Evolutionary conservation across 1,284 basidiomycete genomes (phyloP).

Genomic region (Marasmius tenuissimus): DNA sequence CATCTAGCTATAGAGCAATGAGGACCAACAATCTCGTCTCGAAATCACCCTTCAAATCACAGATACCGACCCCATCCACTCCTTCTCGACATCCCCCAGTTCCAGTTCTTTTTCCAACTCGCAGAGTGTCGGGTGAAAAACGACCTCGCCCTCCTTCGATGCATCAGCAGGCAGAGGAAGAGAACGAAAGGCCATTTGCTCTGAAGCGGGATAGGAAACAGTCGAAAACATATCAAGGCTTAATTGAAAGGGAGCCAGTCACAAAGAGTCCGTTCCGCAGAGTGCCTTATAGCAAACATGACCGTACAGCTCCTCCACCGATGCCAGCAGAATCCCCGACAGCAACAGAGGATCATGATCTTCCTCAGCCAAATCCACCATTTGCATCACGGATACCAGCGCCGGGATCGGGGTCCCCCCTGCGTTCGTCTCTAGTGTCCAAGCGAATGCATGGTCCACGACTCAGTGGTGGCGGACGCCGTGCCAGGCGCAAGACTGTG

Average conservation of each 20-base stretch:
- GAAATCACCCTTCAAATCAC: slow-evolving; percentile 86
- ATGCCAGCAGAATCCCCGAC: background rate
- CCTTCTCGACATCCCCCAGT: slow-evolving; percentile 31
- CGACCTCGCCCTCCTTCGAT: slow-evolving; percentile 66
- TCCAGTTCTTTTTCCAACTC: slow-evolving; percentile 37
- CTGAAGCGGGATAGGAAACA: slow-evolving; percentile 76
- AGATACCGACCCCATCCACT: slow-evolving; percentile 47
- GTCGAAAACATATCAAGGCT: slow-evolving; percentile 72
- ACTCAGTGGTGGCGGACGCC: slow-evolving; percentile 50
- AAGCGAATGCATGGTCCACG: slow-evolving; percentile 84
- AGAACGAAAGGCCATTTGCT: slow-evolving; percentile 70
- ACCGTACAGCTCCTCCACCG: background rate
- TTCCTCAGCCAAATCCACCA: slow-evolving; percentile 1
- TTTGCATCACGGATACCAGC: slow-evolving; percentile 20
- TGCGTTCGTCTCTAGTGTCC: slow-evolving; percentile 76
- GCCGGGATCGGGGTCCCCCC: slow-evolving; percentile 44
- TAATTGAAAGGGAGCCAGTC: slow-evolving; percentile 77
- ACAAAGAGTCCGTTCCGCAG: slow-evolving; percentile 82
- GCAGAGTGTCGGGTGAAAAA: slow-evolving; percentile 73
- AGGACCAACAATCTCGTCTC: slow-evolving; percentile 81
- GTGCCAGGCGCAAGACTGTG: slow-evolving; percentile 75
- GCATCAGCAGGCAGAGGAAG: slow-evolving; percentile 63
- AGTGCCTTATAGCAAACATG: slow-evolving; percentile 8
- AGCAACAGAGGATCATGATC: background rate
- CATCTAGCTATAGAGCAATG: slow-evolving; percentile 82